Base-by-base conservation (phyloP, 2,329 filamentous ascomycete species). In the Scortechinia acanthostroma region DNA sequence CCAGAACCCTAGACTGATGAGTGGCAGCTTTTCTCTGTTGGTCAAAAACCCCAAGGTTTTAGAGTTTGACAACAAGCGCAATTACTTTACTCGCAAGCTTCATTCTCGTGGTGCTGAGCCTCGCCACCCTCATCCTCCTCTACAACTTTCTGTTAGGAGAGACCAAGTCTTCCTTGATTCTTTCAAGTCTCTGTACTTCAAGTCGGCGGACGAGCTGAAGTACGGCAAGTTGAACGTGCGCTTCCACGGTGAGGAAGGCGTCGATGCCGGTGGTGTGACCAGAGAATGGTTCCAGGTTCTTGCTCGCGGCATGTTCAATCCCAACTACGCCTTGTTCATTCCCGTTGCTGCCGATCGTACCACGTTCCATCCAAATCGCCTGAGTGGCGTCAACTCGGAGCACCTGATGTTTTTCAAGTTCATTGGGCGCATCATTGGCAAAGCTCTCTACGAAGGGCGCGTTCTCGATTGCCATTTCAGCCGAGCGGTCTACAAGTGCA, bases 201-300 rank as follows among this genome's bases (percentile, higher is more conserved):
- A 97, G 74, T 80, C 76, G 30, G 89, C 88, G 21, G 90, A 96
- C 51, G 94, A 98, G 68, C 94, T 98, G 81, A 98, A 98, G 68
- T 96, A 94, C 61, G 93, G 94, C 55, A 98, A 98, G 67, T 80
- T 98, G 51, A 98, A 91, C 63, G 95, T 98, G 55, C 85, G 91
- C 45, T 98, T 98, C 78, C 88, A 93, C 54, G 90, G 90, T 23
- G 93, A 98, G 68, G 93, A 98, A 62, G 93, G 94, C 63, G 90
- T 98, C 35, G 94, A 98, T 65, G 93, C 93, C 45, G 94, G 93
- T 53, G 93, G 93, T 67, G 91, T 98, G 42, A 96, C 91, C 28
- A 83, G 94, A 58, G 93, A 98, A 69, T 98, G 94, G 93, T 98
- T 98, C 76, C 91, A 96, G 62, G 91, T 95, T 44, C 85, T 98